Evolutionary conservation across 306 rosid genomes (phyloP), one percentile per base, ranked within the genome.

Genomic region (Trichosanthes cucumerina): DNA sequence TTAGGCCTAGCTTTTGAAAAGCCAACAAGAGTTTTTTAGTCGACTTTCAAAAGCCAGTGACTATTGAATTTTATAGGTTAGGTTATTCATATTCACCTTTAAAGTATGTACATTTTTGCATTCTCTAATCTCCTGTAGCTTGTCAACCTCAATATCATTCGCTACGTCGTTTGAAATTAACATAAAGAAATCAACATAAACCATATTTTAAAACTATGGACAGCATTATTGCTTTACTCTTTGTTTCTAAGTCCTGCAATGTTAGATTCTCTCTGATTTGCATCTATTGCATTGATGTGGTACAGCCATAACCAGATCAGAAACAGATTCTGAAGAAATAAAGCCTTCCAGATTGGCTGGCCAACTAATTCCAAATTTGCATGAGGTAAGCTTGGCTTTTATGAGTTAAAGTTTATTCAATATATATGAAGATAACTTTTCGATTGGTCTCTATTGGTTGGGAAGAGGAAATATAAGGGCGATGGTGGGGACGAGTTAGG

Each of bases 321-420:
- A 82, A 81, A 81, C 82, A 58, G 86, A 33, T 62, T 79, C 87
- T 65, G 83, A 89, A 85, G 94, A 86, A 83, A 81, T 28, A 56
- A 50, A 83, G 74, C 59, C 81, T 79, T 84, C 90, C 65, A 84
- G 84, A 64, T 79, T 62, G 71, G 80, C 85, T 79, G 85, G 86
- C 76, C 73, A 82, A 44, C 84, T 82, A 15, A 58, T 88, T 85
- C 91, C 91, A 49, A 88, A 85, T 53, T 69, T 87, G 50, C 76
- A 87, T 1, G 96, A 92, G 90, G 97, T 90, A 78, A 73, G 87
- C 49, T 78, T 31, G 34, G 43, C 26, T 78, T 31, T 31, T 39
- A 78, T 57, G 34, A 14, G 76, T 70, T 44, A 6, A 46, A 24
- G 21, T 23, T 21, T 44, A 21, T 23, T 70, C 76, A 70, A 70